Evolutionary conservation across 345 rosid genomes (phyloP).

Genomic region (Populus deltoides): DNA sequence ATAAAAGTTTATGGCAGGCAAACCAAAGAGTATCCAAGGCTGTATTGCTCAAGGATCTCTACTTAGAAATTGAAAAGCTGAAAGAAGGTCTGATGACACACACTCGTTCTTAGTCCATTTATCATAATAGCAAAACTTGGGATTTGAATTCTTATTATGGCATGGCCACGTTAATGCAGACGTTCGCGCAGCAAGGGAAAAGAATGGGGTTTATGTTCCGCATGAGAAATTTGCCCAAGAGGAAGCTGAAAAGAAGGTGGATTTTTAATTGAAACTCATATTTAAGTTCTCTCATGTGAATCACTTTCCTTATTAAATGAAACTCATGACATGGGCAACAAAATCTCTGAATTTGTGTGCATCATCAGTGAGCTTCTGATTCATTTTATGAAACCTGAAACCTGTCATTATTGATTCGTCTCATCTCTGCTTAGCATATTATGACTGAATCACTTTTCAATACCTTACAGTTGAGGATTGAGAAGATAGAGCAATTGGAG

Average conservation of each 20-base stretch:
- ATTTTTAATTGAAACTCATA: background rate
- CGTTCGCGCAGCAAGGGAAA: constrained; percentile 89
- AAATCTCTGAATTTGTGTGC: too few relatives aligned
- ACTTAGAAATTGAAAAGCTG: constrained; percentile 83
- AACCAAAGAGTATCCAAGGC: constrained; percentile 88
- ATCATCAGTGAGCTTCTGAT: too few relatives aligned
- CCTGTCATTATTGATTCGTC: too few relatives aligned
- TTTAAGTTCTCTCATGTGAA: background rate
- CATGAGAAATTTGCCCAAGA: constrained; percentile 79
- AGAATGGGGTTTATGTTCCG: constrained; percentile 81
- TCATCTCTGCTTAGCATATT: background rate
- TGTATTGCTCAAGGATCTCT: constrained; percentile 80
- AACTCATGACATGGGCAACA: too few relatives aligned
- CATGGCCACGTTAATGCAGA: constrained; percentile 43
- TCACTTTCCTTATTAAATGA: background rate
- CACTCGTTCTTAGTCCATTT: too few relatives aligned
- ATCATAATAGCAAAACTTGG: too few relatives aligned
- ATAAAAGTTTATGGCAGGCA: constrained; percentile 50
- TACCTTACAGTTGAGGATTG: constrained; percentile 54
- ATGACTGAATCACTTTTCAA: background rate
- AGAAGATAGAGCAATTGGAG: constrained; percentile 78
- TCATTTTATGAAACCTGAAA: too few relatives aligned
- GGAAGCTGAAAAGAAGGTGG: constrained; percentile 91
- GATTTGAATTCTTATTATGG: background rate
- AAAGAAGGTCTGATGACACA: constrained; percentile 63